These are phyloP conservation scores for Trebouxiophyceae sp. DNA, from an alignment of 163 green algal species.

Conservation along the genomic window DNA sequence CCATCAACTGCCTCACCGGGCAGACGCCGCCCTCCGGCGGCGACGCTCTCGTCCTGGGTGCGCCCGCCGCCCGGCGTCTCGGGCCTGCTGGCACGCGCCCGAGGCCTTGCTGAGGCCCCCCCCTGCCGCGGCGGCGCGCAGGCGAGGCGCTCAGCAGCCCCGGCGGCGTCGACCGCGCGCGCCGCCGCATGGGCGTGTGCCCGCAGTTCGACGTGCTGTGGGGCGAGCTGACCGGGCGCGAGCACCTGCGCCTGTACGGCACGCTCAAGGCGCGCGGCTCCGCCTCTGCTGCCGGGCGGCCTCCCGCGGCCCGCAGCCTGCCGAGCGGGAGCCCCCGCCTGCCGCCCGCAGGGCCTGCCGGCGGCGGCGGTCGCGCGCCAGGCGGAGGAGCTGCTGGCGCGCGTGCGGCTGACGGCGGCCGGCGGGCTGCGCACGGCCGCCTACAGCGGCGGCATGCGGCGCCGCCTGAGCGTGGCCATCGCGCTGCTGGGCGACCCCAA, in stretches of 20 bases:
- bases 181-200: slow-evolving; percentile 30
- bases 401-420: slow-evolving; percentile 54
- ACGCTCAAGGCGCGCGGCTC: slow-evolving; percentile 71
- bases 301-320: too few species aligned
- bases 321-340: too few species aligned
- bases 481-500: slow-evolving; percentile 47
- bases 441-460: slow-evolving; percentile 80
- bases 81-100: background rate
- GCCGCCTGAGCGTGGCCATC: slow-evolving; percentile 51
- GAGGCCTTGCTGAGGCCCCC: too few species aligned
- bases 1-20: slow-evolving; percentile 82
- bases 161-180: slow-evolving; percentile 58
- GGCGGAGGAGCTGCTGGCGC: background rate
- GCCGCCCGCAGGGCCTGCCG: too few species aligned
- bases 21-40: slow-evolving; percentile 29
- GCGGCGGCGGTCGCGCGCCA: too few species aligned
- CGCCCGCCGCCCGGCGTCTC: background rate
- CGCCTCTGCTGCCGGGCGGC: too few species aligned
- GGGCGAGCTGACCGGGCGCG: slow-evolving; percentile 58
- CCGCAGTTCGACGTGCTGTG: slow-evolving; percentile 84
- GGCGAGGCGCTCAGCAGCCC: slow-evolving; percentile 35
- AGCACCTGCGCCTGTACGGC: slow-evolving; percentile 76
- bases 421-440: slow-evolving; percentile 30
- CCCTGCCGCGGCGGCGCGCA: too few species aligned
- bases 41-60: slow-evolving; percentile 74